Base-by-base conservation (phyloP, 768 basidiomycete species). In the Leccinum pellstonianum region DNA sequence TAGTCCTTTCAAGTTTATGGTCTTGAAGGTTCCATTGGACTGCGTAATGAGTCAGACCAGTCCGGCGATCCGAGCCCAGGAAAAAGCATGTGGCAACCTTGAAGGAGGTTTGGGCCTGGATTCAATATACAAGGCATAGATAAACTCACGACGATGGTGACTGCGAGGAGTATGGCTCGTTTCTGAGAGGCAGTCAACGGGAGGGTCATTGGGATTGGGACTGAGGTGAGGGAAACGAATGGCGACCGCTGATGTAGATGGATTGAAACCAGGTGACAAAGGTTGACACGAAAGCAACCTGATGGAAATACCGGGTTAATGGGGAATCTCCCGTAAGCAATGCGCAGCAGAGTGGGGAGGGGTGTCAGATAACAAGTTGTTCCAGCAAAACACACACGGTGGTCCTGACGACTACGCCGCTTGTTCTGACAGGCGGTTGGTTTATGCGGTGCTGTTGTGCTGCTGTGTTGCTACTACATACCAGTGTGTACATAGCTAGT, bases 151-250 rank as follows among this genome's bases (percentile, higher is more conserved):
- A 73, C 21, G 12, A 73, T 47, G 38, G 69, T 52, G 56, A 63
- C 35, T 3, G 73, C 71, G 17, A 72, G 62, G 0, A 74, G 52
- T 27, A 74, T 48, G 8, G 71, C 69, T 12, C 71, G 69, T 49
- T 67, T 74, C 53, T 74, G 71, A 33, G 71, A 66, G 7, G 69
- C 51, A 6, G 71, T 71, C 29, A 71, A 41, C 6, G 71, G 65
- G 57, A 71, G 21, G 37, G 52, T 19, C 71, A 72, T 72, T 27
- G n/a, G 52, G 47, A 25, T 6, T 31, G 27, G 37, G 54, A 47
- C 9, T 25, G 19, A 38, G 37, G 25, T 46, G 17, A 50, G 4
- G 35, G 52, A n/a, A n/a, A n/a, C 8, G 21, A 19, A 35, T 50
- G 17, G 49, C 9, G 12, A 3, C n/a, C 19, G 19, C 11, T 46